Evolutionary conservation across 2,329 filamentous ascomycete species (phyloP), one percentile per base, ranked within the genome.

Genomic region (Penicillium capsulatum): DNA sequence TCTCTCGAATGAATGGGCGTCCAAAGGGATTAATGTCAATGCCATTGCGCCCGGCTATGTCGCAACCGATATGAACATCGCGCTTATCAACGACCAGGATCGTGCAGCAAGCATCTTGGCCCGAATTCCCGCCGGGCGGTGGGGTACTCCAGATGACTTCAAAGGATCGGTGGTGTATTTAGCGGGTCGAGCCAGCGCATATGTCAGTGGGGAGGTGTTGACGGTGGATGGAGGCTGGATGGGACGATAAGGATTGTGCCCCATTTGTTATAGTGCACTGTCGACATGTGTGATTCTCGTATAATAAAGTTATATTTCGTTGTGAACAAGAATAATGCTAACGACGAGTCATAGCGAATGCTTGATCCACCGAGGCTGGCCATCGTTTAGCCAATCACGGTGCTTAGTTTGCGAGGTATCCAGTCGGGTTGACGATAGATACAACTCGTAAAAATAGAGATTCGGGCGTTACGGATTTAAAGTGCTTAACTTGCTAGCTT

Each of bases 151-250:
- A 0, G 87, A 94, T 16, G 90, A 96, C 56, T 94, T 95, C 64
- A 90, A 90, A 71, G 89, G 88, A 0, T 81, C 79, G 0, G 76
- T 83, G 1, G 83, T 94, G 17, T 94, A 80, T 57, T 67, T 95
- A 48, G 86, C 86, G 1, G 84, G 84, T 56, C 74, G 70, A 59
- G 84, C 83, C n/a, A 86, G 84, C 60, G 78, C 72, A 7, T 94
- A 94, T 68, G 83, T 94, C 26, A 87, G 77, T 51, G 89, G 89
- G 0, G 86, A 94, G 66, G 72, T 88, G 4, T 60, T 95, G 52
- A 83, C 85, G 17, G 86, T 95, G 32, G 90, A 95, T 65, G 89
- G 89, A 6, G 89, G 89, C 8, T 95, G 87, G 88, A 94, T 94
- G 88, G 88, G 86, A 1, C 74, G 87, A 72, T 94, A 71, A 51